phyloP scores from a whole-genome alignment of 2,329 filamentous ascomycete genomes.

The Penicillium psychrosexuale region DNA sequence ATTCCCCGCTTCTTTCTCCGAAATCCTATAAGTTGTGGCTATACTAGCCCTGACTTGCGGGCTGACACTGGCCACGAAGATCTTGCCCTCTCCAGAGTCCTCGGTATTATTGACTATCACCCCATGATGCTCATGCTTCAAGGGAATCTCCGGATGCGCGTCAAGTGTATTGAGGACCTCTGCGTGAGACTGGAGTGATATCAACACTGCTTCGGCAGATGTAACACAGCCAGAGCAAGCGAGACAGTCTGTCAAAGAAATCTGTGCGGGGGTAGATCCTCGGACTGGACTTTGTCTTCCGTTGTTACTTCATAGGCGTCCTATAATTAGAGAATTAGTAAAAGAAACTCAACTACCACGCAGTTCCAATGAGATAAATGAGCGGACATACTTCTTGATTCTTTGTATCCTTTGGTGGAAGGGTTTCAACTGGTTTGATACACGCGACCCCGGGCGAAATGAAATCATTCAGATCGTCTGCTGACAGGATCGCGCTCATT shows the following conservation, averaged over 20 bases:
- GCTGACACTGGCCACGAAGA: slow-evolving; percentile 90
- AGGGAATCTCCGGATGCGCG: slow-evolving; percentile 48
- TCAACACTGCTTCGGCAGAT: slow-evolving; percentile 93
- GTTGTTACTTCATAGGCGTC: slow-evolving; percentile 83
- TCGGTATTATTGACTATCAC: slow-evolving; percentile 46
- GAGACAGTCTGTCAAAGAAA: slow-evolving; percentile 94
- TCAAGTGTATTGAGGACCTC: slow-evolving; percentile 86
- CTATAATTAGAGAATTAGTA: slow-evolving; percentile 35
- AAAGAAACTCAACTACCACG: neutral
- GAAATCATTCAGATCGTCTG: slow-evolving; percentile 97
- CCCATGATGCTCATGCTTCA: slow-evolving; percentile 22
- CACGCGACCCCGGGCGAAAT: slow-evolving; percentile 96
- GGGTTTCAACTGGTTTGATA: slow-evolving; percentile 93
- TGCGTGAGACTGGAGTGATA: slow-evolving; percentile 87
- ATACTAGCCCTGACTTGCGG: slow-evolving; percentile 87
- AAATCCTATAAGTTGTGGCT: slow-evolving; percentile 75
- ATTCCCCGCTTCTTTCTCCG: slow-evolving; percentile 68
- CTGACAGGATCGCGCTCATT: slow-evolving; percentile 97
- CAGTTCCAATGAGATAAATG: slow-evolving; percentile 6
- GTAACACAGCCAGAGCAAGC: slow-evolving; percentile 98
- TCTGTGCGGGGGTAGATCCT: slow-evolving; percentile 73
- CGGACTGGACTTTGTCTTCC: slow-evolving; percentile 68
- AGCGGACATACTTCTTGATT: slow-evolving; percentile 42
- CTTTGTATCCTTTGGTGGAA: slow-evolving; percentile 62
- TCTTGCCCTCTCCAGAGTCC: slow-evolving; percentile 53